Evolutionary conservation across 1,284 basidiomycete species (phyloP).

Genomic region (Ceratobasidium sp.): DNA sequence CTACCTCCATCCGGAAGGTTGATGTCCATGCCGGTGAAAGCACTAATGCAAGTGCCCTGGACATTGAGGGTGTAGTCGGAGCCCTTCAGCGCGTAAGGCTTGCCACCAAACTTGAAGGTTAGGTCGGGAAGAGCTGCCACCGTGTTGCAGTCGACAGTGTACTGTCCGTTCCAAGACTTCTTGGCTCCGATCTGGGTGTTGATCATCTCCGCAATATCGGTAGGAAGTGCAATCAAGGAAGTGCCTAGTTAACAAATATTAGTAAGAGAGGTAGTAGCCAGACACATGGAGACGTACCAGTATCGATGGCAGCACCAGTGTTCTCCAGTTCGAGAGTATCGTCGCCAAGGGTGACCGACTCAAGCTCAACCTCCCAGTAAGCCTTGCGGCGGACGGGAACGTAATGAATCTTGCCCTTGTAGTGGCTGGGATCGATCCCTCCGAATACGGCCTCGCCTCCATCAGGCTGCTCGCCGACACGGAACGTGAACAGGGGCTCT

Average conservation of each 20-base stretch:
- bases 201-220: constrained; percentile 96
- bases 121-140: constrained; percentile 88
- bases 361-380: constrained; percentile 98
- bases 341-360: constrained; percentile 84
- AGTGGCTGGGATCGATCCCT: constrained; percentile 85
- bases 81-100: constrained; percentile 81
- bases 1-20: constrained; percentile 81
- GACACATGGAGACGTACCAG: constrained; percentile 66
- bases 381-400: constrained; percentile 95
- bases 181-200: constrained; percentile 95
- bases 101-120: constrained; percentile 84
- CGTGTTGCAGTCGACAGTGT: constrained; percentile 88
- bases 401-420: constrained; percentile 85
- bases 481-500: constrained; percentile 93
- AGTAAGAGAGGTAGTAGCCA: neutral
- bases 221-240: constrained; percentile 90
- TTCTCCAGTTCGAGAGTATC: constrained; percentile 87
- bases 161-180: constrained; percentile 95
- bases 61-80: constrained; percentile 90
- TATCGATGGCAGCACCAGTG: constrained; percentile 97
- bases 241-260: constrained; percentile 67
- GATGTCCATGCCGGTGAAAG: constrained; percentile 94
- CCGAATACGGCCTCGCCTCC: constrained; percentile 95
- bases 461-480: constrained; percentile 86
- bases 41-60: constrained; percentile 91